Base-by-base conservation (phyloP, 805 yeast genomes). In the Pichia deserticola region DNA sequence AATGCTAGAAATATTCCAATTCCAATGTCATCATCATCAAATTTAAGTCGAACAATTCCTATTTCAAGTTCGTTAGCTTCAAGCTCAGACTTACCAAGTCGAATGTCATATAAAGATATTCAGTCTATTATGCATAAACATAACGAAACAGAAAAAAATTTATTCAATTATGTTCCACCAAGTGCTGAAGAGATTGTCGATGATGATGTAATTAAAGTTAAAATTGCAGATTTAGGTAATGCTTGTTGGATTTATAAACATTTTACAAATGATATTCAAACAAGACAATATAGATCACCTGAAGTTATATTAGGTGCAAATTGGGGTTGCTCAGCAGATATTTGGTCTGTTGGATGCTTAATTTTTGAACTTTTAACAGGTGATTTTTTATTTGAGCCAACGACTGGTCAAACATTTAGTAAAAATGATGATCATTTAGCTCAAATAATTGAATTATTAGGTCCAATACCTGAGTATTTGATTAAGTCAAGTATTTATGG, bases 391-490 rank as follows among this genome's bases (percentile, higher is more conserved):
- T 93, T 92, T 65, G 97, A 92, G 64, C 99, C 99, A 5, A 78
- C 81, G 47, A 79, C 79, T 53, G 89, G 90, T 1, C 79, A 77
- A 49, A 72, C 85, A 5, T 92, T 88, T 67, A 65, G 82, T 44
- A 90, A 90, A 61, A 96, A 90, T 65, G 97, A 92, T 62, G 99
- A 93, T 65, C 99, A 93, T 65, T 75, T 93, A 58, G 98, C 98
- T 0, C 98, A 93, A 65, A 88, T 93, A 12, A 82, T 93, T 36
- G 98, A 92, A 55, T 56, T 68, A 20, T 60, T 67, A 27, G 71
- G 71, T 3, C 56, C 64, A 7, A 60, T 68, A 10, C 70, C 65
- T 74, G 79, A 55, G 83, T 89, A 44, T 75, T 77, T 64, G 74
- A 82, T 71, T 66, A 86, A 8, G 62, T 77, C 51, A 78, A 81